Evolutionary conservation across 2,329 filamentous ascomycete genomes (phyloP).

Genomic region (Endoconidiophora polonica): DNA sequence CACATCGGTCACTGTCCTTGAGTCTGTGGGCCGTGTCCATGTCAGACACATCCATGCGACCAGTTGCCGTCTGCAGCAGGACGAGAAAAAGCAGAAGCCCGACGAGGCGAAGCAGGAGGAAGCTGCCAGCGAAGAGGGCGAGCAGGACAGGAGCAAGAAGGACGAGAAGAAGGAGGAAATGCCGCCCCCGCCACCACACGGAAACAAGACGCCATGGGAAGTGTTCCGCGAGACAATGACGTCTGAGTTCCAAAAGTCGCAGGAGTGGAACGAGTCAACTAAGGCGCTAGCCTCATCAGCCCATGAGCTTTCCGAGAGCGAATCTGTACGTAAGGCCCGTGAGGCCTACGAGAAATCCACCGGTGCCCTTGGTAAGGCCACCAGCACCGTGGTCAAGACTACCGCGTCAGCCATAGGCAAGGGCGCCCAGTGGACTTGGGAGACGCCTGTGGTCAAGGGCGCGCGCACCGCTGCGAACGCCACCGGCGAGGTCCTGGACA

Average conservation of each 20-base stretch:
- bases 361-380: conserved; percentile 63
- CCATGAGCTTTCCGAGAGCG: conserved; percentile 83
- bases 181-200: conserved; percentile 84
- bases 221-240: conserved; percentile 96
- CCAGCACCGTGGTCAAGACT: conserved; percentile 63
- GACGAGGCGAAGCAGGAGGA: conserved; percentile 22
- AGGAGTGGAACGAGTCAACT: conserved; percentile 98
- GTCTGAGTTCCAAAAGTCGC: conserved; percentile 85
- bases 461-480: conserved; percentile 71
- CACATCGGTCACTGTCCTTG: conserved; percentile 22
- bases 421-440: conserved; percentile 92
- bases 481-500: conserved; percentile 77
- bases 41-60: conserved; percentile 18
- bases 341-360: conserved; percentile 78
- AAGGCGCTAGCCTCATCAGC: conserved; percentile 83
- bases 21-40: background rate
- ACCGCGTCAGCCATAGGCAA: conserved; percentile 80
- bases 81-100: conserved; percentile 16
- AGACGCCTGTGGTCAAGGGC: conserved; percentile 83
- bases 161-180: conserved; percentile 43
- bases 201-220: conserved; percentile 96
- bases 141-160: conserved; percentile 17
- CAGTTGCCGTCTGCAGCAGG: conserved; percentile 12
- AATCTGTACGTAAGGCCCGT: conserved; percentile 70
- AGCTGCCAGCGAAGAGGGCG: conserved; percentile 18